Evolutionary conservation across 495 filamentous ascomycete species (phyloP).

Genomic region (Neurospora tetrasperma): DNA sequence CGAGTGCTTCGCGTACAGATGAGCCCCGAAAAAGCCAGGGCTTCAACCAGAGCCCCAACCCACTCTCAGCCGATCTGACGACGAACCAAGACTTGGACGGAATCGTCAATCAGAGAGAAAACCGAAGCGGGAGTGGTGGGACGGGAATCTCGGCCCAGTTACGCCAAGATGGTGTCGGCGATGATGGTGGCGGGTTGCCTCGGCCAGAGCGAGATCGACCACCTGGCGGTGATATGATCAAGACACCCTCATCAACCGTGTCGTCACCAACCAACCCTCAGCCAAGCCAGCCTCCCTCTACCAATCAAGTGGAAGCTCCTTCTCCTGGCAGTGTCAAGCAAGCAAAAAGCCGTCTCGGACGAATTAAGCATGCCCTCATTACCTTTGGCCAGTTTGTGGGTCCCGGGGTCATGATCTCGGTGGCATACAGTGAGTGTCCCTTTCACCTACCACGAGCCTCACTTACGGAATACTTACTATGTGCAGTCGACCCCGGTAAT

Average conservation of each 20-base stretch:
- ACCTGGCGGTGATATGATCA: background rate
- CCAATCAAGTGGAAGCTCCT: background rate
- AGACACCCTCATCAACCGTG: background rate
- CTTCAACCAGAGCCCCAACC: constrained; percentile 48
- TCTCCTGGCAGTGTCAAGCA: background rate
- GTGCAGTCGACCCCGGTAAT: constrained; percentile 70
- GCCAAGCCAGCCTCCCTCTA: background rate
- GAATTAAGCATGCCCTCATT: constrained; percentile 30
- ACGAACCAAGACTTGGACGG: constrained; percentile 50
- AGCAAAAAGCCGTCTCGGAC: constrained; percentile 6
- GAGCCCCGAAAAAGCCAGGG: constrained; percentile 41
- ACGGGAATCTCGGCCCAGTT: background rate
- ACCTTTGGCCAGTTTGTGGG: constrained; percentile 73
- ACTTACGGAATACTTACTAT: background rate
- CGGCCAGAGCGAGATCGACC: background rate
- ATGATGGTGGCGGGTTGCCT: background rate
- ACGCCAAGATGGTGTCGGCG: background rate
- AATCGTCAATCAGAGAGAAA: constrained; percentile 41
- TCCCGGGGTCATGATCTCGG: constrained; percentile 75
- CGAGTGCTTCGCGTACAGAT: constrained; percentile 42
- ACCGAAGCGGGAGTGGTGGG: background rate
- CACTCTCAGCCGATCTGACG: constrained; percentile 43
- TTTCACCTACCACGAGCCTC: constrained; percentile 16
- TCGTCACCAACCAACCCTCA: background rate
- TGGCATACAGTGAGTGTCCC: constrained; percentile 44